Evolutionary conservation across 345 rosid species (phyloP).

Genomic region (Hibiscus tridactylites): DNA sequence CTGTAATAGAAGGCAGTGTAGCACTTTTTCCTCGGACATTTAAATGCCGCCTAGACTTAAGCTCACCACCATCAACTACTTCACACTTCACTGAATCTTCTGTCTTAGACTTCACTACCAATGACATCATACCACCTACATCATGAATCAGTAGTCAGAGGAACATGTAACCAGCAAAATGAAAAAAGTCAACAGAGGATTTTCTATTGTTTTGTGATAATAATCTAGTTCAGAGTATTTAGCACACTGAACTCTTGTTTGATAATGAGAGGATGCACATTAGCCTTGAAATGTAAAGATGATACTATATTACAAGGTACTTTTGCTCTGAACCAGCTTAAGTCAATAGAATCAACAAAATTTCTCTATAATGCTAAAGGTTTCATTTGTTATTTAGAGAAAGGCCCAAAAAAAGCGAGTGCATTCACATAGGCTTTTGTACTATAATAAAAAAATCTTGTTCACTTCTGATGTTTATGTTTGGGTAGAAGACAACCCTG

Average conservation of each 20-base stretch:
- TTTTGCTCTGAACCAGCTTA: neutral
- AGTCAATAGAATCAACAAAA: no score
- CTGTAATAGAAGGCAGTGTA: slow-evolving; percentile 93
- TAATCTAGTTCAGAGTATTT: neutral
- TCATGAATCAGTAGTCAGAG: slow-evolving; percentile 10
- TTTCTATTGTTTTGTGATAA: neutral
- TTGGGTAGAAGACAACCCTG: neutral
- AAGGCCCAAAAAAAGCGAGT: neutral
- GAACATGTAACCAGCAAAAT: neutral
- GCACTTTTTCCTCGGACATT: slow-evolving; percentile 99
- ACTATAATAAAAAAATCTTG: neutral
- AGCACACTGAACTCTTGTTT: neutral
- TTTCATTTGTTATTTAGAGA: neutral
- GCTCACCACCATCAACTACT: slow-evolving; percentile 98
- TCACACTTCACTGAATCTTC: slow-evolving; percentile 91
- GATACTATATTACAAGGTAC: neutral
- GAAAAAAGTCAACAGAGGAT: neutral
- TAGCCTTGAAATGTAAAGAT: neutral
- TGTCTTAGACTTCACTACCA: slow-evolving; percentile 81
- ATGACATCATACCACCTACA: slow-evolving; percentile 98
- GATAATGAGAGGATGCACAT: neutral
- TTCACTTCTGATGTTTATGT: neutral
- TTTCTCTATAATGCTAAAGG: no score
- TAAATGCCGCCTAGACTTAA: slow-evolving; percentile 92
- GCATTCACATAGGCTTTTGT: neutral